phyloP scores from a whole-genome alignment of 345 rosid species.

The Hirschfeldia incana region DNA sequence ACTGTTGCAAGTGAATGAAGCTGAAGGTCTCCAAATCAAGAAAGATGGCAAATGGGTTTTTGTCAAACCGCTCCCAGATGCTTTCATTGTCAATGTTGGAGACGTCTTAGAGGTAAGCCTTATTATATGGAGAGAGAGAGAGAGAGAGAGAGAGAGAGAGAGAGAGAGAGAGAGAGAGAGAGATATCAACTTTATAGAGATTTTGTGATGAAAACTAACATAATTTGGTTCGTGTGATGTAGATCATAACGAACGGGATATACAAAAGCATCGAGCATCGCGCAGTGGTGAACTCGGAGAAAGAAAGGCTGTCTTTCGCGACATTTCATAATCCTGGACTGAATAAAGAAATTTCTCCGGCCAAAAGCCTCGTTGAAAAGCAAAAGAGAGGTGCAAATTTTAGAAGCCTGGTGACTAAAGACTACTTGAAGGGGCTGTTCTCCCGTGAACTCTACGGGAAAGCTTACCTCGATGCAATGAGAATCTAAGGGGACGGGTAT shows the following conservation, averaged over 20 bases:
- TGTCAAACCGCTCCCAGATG: slow-evolving; percentile 51
- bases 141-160: too few relatives aligned
- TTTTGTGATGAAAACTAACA: neutral
- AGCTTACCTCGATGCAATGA: slow-evolving; percentile 34
- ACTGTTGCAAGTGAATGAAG: slow-evolving; percentile 48
- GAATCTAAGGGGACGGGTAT: slow-evolving; percentile 8
- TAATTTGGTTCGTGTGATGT: neutral
- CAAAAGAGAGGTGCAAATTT: slow-evolving; percentile 23
- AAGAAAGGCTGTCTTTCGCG: slow-evolving; percentile 45
- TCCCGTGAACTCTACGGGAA: slow-evolving; percentile 36
- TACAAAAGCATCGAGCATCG: slow-evolving; percentile 47
- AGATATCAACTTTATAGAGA: neutral
- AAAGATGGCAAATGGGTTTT: slow-evolving; percentile 50
- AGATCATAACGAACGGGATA: slow-evolving; percentile 45
- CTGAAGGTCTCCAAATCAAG: slow-evolving; percentile 61
- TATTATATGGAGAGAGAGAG: neutral
- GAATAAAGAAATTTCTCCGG: slow-evolving; percentile 38
- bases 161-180: slow-evolving; percentile 23
- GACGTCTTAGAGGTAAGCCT: slow-evolving; percentile 46
- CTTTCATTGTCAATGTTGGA: slow-evolving; percentile 61
- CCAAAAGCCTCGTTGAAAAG: slow-evolving; percentile 25
- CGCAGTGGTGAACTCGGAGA: slow-evolving; percentile 37
- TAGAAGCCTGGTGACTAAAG: slow-evolving; percentile 17
- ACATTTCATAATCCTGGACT: slow-evolving; percentile 32
- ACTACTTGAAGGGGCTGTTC: slow-evolving; percentile 25